phyloP scores from a whole-genome alignment of 225 moss, liverwort and hornwort genomes.

The Physcomitrellopsis africana region DNA sequence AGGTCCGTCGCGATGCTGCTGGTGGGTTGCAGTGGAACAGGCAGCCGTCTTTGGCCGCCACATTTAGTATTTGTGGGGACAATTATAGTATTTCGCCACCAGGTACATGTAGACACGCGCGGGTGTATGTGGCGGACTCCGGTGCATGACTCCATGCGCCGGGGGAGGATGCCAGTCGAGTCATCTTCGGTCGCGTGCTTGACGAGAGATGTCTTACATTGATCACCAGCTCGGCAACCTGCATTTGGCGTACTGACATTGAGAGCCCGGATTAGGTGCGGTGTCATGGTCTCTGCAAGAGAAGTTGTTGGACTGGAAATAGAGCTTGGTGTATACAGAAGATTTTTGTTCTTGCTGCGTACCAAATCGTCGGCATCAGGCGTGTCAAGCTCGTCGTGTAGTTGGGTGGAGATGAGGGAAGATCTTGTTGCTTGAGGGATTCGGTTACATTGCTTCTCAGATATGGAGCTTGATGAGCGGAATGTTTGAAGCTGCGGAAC shows the following conservation, averaged over 20 bases:
- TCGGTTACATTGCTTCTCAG: too few relatives aligned
- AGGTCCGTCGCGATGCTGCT: neutral
- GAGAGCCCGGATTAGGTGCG: neutral
- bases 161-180: too few relatives aligned
- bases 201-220: too few relatives aligned
- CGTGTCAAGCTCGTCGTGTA: too few relatives aligned
- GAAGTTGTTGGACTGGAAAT: neutral
- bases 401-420: too few relatives aligned
- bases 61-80: neutral
- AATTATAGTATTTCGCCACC: neutral
- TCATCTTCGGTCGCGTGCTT: neutral
- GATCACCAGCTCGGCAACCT: neutral
- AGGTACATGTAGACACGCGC: neutral
- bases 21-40: neutral
- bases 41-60: conserved; percentile 27
- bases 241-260: neutral
- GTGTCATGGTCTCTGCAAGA: neutral
- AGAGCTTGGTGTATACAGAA: neutral
- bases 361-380: too few relatives aligned
- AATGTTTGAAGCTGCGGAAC: neutral
- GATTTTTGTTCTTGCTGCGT: too few relatives aligned
- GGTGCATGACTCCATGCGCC: neutral
- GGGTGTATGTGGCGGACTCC: neutral
- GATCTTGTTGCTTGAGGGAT: too few relatives aligned
- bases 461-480: neutral